Conservation (phyloP, 257 asterid species). For the Penstemon newberryi region DNA sequence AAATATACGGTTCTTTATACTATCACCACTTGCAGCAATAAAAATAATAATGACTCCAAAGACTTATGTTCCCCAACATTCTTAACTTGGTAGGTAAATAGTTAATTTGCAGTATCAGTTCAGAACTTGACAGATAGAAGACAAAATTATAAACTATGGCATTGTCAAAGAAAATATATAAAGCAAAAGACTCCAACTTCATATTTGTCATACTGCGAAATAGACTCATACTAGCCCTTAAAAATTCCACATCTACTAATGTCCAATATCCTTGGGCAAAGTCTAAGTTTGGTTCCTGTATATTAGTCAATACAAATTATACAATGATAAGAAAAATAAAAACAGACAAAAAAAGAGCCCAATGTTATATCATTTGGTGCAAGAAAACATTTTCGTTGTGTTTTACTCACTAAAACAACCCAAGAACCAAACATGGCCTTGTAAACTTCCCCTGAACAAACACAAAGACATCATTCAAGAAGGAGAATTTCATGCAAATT, state of each 20-base stretch:
- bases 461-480: constrained; percentile 5
- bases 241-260: not conserved
- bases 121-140: not conserved
- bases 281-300: too few relatives aligned
- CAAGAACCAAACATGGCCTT: not conserved
- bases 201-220: constrained; percentile 8
- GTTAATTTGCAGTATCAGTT: not conserved
- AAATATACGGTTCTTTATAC: constrained; percentile 20
- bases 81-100: constrained; percentile 1
- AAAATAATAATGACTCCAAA: not conserved
- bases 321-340: too few relatives aligned
- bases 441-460: constrained; percentile 13
- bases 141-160: not conserved
- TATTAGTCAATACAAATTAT: too few relatives aligned
- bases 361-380: too few relatives aligned
- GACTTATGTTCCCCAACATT: not conserved
- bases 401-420: not conserved
- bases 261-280: too few relatives aligned
- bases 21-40: not conserved
- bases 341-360: not conserved
- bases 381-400: too few relatives aligned
- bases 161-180: not conserved
- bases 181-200: constrained; percentile 21
- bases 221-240: not conserved
- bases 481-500: constrained; percentile 14